These are phyloP conservation scores for Manihot esculenta DNA, from an alignment of 441 rosid species.

Conservation along the genomic window DNA sequence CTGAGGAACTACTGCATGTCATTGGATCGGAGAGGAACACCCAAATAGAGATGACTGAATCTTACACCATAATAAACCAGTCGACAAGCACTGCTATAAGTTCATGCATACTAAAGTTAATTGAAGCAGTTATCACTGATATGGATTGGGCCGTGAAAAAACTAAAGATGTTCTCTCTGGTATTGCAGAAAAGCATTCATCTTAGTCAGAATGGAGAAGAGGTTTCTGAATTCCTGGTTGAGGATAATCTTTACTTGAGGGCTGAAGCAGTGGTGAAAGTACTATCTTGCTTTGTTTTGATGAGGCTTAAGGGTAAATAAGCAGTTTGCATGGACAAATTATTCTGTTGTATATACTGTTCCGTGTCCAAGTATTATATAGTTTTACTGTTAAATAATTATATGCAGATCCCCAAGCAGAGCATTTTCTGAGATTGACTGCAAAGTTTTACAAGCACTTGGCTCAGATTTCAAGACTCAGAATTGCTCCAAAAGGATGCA, in stretches of 20 bases:
- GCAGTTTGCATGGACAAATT: slow-evolving; percentile 9
- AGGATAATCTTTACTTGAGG: slow-evolving; percentile 55
- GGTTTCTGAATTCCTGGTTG: slow-evolving; percentile 38
- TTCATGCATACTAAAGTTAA: slow-evolving; percentile 51
- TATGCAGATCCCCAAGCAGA: slow-evolving; percentile 72
- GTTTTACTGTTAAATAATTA: slow-evolving; percentile 11
- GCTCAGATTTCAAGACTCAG: slow-evolving; percentile 71
- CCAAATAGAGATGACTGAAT: slow-evolving; percentile 38
- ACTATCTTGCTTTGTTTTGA: slow-evolving; percentile 64
- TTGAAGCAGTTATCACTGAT: slow-evolving; percentile 50
- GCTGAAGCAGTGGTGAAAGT: slow-evolving; percentile 58
- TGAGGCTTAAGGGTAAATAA: slow-evolving; percentile 65
- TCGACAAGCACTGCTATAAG: slow-evolving; percentile 45
- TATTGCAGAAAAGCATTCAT: slow-evolving; percentile 39
- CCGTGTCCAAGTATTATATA: slow-evolving; percentile 3
- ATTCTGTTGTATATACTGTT: slow-evolving; percentile 13
- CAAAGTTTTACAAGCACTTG: slow-evolving; percentile 70
- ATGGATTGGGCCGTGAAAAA: slow-evolving; percentile 69
- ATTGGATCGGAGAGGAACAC: slow-evolving; percentile 35
- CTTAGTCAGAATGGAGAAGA: slow-evolving; percentile 36
- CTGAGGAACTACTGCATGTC: slow-evolving; percentile 48
- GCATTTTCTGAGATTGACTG: slow-evolving; percentile 55
- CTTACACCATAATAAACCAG: slow-evolving; percentile 49
- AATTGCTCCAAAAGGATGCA: slow-evolving; percentile 74
- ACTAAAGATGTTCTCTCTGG: slow-evolving; percentile 41